Conservation (phyloP, 306 rosid species). For the Quercus cerris region DNA sequence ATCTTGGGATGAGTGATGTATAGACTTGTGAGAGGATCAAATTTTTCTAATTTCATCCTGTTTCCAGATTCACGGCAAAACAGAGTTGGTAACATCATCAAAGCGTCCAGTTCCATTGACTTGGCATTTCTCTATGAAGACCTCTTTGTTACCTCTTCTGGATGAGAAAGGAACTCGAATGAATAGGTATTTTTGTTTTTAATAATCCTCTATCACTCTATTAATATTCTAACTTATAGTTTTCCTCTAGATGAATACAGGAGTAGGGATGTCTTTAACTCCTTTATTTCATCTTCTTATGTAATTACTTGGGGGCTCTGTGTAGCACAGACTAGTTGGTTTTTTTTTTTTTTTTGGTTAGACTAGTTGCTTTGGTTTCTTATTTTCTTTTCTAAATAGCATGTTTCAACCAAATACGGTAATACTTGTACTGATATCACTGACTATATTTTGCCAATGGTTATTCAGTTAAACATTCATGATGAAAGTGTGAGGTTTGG, state of each 20-base stretch:
- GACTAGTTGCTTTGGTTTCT: background rate
- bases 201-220: background rate
- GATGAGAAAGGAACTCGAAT: slow-evolving; percentile 73
- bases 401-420: background rate
- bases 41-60: slow-evolving; percentile 20
- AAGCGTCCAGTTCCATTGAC: slow-evolving; percentile 95
- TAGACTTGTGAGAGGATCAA: background rate
- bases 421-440: background rate
- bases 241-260: background rate
- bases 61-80: slow-evolving; percentile 80
- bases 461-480: slow-evolving; percentile 3
- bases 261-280: background rate
- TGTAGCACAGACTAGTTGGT: background rate
- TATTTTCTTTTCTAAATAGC: background rate
- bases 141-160: slow-evolving; percentile 73
- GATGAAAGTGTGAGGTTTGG: background rate
- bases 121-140: slow-evolving; percentile 87
- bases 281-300: background rate
- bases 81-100: slow-evolving; percentile 87
- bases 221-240: background rate
- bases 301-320: background rate
- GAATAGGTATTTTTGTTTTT: slow-evolving; percentile 60
- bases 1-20: slow-evolving; percentile 5
- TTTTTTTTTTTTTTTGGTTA: background rate
- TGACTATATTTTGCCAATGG: background rate